Evolutionary conservation across 2,329 filamentous ascomycete genomes (phyloP).

Genomic region (Apiospora arundinis): DNA sequence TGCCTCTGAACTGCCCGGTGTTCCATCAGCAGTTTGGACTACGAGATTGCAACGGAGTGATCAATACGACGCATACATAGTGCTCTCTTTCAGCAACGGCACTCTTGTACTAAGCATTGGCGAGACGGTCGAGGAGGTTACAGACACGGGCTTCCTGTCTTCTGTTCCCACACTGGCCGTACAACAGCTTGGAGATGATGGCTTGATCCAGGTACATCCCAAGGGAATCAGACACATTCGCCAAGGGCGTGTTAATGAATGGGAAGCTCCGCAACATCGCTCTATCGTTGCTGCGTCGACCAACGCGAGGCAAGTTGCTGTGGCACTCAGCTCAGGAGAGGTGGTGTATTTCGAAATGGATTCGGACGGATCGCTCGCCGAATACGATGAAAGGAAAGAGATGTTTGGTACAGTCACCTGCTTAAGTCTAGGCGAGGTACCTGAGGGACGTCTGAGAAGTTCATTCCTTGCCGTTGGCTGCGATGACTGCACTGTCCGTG

Average conservation of each 20-base stretch:
- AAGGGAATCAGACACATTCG: constrained; percentile 93
- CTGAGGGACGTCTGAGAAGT: constrained; percentile 86
- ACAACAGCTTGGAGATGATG: constrained; percentile 92
- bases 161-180: constrained; percentile 89
- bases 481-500: constrained; percentile 93
- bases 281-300: constrained; percentile 95
- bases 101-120: constrained; percentile 94
- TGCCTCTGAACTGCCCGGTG: constrained; percentile 87
- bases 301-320: constrained; percentile 90
- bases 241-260: constrained; percentile 82
- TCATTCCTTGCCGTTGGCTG: constrained; percentile 96
- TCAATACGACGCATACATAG: constrained; percentile 90
- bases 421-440: constrained; percentile 90
- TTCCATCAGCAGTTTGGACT: constrained; percentile 94
- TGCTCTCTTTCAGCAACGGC: constrained; percentile 89
- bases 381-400: constrained; percentile 93
- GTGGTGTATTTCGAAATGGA: constrained; percentile 99
- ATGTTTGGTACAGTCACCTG: constrained; percentile 96
- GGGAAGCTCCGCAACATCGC: constrained; percentile 90
- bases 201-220: constrained; percentile 93
- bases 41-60: constrained; percentile 84
- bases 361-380: constrained; percentile 84
- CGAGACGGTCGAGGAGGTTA: constrained; percentile 95
- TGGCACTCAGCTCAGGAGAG: constrained; percentile 93
- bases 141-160: constrained; percentile 89